phyloP scores from a whole-genome alignment of 371 early-diverging fungal genomes.

The Gilbertella persicaria region DNA sequence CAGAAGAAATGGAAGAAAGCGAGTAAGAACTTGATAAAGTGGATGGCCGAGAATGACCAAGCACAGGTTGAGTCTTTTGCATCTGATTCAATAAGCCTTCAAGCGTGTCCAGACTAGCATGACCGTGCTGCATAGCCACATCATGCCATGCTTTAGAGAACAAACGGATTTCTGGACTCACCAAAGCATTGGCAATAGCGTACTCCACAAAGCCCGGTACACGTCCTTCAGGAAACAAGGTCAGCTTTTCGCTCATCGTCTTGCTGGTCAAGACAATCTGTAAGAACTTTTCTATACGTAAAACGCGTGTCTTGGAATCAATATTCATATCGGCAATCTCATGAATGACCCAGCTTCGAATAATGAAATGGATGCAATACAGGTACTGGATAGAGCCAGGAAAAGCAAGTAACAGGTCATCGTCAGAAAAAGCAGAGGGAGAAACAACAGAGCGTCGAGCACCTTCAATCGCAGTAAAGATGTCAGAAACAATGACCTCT shows the following conservation, averaged over 20 bases:
- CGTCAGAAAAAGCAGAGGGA: constrained; percentile 40
- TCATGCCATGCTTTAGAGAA: constrained; percentile 74
- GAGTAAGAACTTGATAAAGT: neutral
- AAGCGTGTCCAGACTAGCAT: constrained; percentile 60
- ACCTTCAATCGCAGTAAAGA: constrained; percentile 64
- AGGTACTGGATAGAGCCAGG: constrained; percentile 73
- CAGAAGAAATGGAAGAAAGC: constrained; percentile 1
- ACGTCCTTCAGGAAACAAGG: constrained; percentile 36
- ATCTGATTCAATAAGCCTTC: constrained; percentile 38
- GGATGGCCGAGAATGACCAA: neutral
- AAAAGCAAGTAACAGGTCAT: constrained; percentile 58
- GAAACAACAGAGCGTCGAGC: constrained; percentile 44
- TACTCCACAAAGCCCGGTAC: constrained; percentile 82
- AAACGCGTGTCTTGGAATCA: constrained; percentile 52
- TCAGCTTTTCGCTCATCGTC: constrained; percentile 36
- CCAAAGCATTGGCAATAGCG: constrained; percentile 72
- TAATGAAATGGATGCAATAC: constrained; percentile 69
- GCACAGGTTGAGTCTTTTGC: constrained; percentile 6
- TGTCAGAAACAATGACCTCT: constrained; percentile 69
- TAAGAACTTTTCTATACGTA: constrained; percentile 66
- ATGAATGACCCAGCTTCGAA: constrained; percentile 74
- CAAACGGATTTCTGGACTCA: constrained; percentile 77
- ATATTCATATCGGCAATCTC: constrained; percentile 59
- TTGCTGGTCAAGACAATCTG: constrained; percentile 62
- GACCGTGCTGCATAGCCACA: constrained; percentile 50